A percentile compares a stretch with the other conserved stretches of the same genome.
phyloP scores from a whole-genome alignment of 2,329 filamentous ascomycete species.

The Sporothrix protearum region DNA sequence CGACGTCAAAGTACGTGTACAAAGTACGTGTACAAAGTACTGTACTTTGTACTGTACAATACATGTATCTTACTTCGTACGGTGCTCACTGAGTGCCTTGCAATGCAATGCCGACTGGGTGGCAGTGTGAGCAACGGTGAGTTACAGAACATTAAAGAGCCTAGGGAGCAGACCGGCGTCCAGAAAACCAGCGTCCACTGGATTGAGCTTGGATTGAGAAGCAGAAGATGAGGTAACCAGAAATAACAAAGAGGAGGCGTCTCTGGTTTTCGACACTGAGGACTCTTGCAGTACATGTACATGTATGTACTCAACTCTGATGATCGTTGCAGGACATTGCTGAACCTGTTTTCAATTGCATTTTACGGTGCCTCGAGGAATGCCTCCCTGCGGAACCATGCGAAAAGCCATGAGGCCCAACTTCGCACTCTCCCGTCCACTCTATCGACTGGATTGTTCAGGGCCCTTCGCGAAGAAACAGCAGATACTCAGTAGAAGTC shows the following conservation, averaged over 20 bases:
- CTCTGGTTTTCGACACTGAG: background rate
- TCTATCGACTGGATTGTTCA: background rate
- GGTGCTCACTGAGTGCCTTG: background rate
- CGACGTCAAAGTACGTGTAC: background rate
- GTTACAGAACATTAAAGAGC: slow-evolving; percentile 13
- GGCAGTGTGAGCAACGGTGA: slow-evolving; percentile 1
- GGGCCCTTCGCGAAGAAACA: background rate
- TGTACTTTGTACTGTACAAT: no score
- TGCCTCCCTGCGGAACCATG: background rate
- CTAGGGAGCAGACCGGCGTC: background rate
- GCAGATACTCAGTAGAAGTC: background rate
- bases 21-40: no score
- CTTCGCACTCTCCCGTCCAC: background rate
- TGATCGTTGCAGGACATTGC: background rate
- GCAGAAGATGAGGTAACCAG: background rate
- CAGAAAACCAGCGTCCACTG: background rate
- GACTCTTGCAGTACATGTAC: no score
- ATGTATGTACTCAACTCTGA: background rate
- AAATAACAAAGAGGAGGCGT: slow-evolving; percentile 5
- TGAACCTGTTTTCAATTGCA: background rate
- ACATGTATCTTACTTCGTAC: no score
- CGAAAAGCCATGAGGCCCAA: background rate
- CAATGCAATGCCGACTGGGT: background rate
- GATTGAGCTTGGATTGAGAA: slow-evolving; percentile 3
- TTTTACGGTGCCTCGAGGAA: background rate